A percentile compares a stretch with the other conserved stretches of the same genome.
Conservation (phyloP, 306 rosid genomes). For the Prunus armeniaca region DNA sequence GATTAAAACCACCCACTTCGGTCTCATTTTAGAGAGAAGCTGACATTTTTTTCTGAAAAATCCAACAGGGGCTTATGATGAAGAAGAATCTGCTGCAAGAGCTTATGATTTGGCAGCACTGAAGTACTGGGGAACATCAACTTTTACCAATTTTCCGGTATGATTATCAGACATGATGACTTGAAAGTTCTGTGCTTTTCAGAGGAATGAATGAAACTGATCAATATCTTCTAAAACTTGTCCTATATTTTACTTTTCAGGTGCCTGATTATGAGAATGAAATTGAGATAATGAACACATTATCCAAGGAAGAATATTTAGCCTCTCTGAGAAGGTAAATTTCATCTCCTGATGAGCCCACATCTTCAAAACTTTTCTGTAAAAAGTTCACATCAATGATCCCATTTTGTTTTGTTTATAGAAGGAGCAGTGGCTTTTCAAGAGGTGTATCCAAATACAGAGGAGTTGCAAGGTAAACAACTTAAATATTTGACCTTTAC, state of each 20-base stretch:
- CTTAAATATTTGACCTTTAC: background rate
- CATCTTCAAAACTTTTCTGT: background rate
- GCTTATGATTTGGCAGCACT: conserved; percentile 52
- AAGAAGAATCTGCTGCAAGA: conserved; percentile 51
- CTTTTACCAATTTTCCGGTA: conserved; percentile 43
- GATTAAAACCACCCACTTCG: background rate
- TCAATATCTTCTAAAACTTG: background rate
- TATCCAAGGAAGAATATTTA: conserved; percentile 39
- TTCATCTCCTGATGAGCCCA: background rate
- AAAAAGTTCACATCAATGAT: background rate
- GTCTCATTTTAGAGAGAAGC: background rate
- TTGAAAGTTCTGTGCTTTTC: background rate
- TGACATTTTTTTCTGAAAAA: background rate
- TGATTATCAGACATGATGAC: background rate
- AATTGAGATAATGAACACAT: conserved; percentile 34
- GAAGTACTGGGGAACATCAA: conserved; percentile 47
- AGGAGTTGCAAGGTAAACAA: conserved; percentile 43
- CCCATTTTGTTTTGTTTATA: conserved; percentile 3
- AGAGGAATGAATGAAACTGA: background rate
- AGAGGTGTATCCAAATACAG: conserved; percentile 50
- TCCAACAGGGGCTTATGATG: conserved; percentile 44
- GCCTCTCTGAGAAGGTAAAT: conserved; percentile 45
- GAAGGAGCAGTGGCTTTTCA: conserved; percentile 50
- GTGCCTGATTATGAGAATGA: conserved; percentile 38
- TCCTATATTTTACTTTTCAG: conserved; percentile 6